Conservation (phyloP, 2,329 filamentous ascomycete genomes). For the Hymenoscyphus albidus region DNA sequence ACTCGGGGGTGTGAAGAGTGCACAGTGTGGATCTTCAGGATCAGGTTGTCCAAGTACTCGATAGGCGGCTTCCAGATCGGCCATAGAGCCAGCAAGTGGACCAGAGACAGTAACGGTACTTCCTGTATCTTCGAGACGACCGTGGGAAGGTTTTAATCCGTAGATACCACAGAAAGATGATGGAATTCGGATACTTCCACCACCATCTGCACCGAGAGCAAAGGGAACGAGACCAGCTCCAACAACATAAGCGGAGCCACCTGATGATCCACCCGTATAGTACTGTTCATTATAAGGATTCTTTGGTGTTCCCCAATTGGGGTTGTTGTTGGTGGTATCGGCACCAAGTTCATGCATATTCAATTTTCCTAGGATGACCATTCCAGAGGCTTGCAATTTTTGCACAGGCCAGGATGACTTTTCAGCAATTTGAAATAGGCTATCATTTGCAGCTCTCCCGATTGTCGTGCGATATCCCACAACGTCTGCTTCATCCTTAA, state of each 20-base stretch:
- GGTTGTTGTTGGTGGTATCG: constrained; percentile 81
- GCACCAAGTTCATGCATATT: constrained; percentile 81
- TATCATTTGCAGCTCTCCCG: constrained; percentile 75
- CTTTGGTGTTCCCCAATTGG: constrained; percentile 74
- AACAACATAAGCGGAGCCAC: constrained; percentile 85
- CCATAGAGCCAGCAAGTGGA: constrained; percentile 70
- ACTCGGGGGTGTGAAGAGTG: constrained; percentile 58
- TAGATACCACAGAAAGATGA: constrained; percentile 48
- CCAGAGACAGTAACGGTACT: constrained; percentile 61
- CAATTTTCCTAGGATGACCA: constrained; percentile 72
- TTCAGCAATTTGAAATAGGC: constrained; percentile 66
- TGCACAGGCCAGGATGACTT: constrained; percentile 69
- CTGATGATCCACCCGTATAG: constrained; percentile 84
- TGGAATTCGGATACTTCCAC: constrained; percentile 55
- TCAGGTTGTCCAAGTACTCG: constrained; percentile 72
- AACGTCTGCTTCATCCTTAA: constrained; percentile 79
- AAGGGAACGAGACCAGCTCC: constrained; percentile 56
- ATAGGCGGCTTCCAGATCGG: constrained; percentile 80
- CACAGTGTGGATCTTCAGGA: constrained; percentile 55
- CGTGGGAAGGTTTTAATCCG: constrained; percentile 75
- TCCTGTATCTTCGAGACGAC: constrained; percentile 57
- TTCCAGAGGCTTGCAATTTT: constrained; percentile 60
- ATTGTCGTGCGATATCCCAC: constrained; percentile 66
- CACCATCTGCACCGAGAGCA: constrained; percentile 85
- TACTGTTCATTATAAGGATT: constrained; percentile 72